Evolutionary conservation across 1,284 basidiomycete species (phyloP), one percentile per base, ranked within the genome.

Genomic region (Anthracocystis setariae): DNA sequence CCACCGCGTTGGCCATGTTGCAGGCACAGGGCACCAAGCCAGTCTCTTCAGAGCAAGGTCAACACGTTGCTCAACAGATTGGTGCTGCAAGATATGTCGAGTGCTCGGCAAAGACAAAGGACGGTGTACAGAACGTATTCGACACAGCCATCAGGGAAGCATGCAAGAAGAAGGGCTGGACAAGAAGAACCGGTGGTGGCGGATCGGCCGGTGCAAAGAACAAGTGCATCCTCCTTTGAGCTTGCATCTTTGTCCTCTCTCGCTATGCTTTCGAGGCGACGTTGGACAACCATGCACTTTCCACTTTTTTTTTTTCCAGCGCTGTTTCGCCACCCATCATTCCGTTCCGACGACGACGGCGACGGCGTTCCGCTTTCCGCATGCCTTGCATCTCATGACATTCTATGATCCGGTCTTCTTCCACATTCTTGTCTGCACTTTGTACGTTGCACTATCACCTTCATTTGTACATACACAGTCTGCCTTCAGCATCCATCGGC

Each of bases 91-190:
- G 83, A 82, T 98, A 98, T 83, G 86, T 92, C 70, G 94, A 99
- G 84, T 99, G 95, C 84, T 93, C 91, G 20, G 92, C 95, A 45
- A 95, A 96, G 86, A 90, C 90, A 21, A 92, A 92, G 15, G 86
- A 87, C 25, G 93, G 93, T 38, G 93, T 98, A 29, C 89, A 91
- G 66, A 92, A 95, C 56, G 94, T 98, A 44, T 99, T 99, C 84
- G 88, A 91, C 64, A 88, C 91, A 9, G 95, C 95, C 5, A 85
- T 97, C 53, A 89, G 89, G 82, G 92, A 95, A 86, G 92, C 92
- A 3, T 77, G 72, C 48, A 20, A 87, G 73, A 74, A 74, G 46
- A 67, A 62, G 37, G 52, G 58, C 10, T 71, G 68, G 68, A 57
- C 33, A 4, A 55, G 62, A 25, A 60, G 71, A 35, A 47, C 40